phyloP scores from a whole-genome alignment of 768 basidiomycete species.

The Naganishia randhawae region DNA sequence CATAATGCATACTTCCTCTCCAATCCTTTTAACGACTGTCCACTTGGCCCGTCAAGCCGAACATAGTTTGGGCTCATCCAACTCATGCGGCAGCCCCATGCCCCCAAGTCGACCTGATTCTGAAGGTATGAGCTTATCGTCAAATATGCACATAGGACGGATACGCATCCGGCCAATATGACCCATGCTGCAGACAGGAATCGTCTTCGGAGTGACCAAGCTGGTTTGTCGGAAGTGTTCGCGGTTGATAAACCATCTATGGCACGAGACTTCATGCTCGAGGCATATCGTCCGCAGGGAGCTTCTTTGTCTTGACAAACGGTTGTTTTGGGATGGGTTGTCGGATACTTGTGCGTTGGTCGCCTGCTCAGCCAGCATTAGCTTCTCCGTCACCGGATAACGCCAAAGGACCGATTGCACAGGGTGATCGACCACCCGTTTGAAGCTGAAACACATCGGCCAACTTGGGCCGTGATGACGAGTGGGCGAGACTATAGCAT shows the following conservation, averaged over 20 bases:
- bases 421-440: constrained; percentile 7
- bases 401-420: not conserved
- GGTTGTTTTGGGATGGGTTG: not conserved
- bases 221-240: not conserved
- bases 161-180: not conserved
- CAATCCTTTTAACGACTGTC: constrained; percentile 63
- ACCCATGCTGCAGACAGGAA: not conserved
- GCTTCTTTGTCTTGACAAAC: not conserved
- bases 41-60: constrained; percentile 64
- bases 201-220: not conserved
- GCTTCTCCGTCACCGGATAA: not conserved
- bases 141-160: not conserved
- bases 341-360: not conserved
- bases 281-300: not conserved
- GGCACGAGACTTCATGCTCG: not conserved
- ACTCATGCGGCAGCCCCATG: constrained; percentile 72
- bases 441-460: constrained; percentile 21
- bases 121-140: constrained; percentile 13
- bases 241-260: not conserved
- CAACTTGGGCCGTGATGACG: too few species aligned
- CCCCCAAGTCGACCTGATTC: constrained; percentile 16
- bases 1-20: constrained; percentile 75
- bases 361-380: not conserved
- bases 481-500: too few species aligned
- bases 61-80: constrained; percentile 92